phyloP scores from a whole-genome alignment of 2,329 filamentous ascomycete species.

The Pezicula rhizophila region DNA sequence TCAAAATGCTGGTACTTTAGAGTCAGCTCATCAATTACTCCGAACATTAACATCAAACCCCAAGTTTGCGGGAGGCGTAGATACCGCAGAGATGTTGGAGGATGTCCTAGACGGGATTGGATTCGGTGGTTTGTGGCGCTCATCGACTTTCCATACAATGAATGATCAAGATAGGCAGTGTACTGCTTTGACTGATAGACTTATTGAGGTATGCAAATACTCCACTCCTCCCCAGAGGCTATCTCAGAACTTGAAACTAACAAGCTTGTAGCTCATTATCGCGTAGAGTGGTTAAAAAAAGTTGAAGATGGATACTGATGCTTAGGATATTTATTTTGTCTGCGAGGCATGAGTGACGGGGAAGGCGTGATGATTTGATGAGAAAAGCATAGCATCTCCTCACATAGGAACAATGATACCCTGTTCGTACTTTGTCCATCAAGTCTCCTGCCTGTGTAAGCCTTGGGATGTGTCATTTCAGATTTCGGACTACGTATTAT shows the following conservation, averaged over 20 bases:
- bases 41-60: conserved; percentile 50
- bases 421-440: conserved; percentile 4
- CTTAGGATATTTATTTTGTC: conserved; percentile 2
- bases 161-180: conserved; percentile 27
- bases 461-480: too few relatives aligned
- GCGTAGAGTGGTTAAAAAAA: conserved; percentile 1
- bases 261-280: conserved; percentile 7
- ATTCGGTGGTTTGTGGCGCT: conserved; percentile 56
- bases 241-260: background rate
- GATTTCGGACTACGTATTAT: too few relatives aligned
- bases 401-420: conserved; percentile 13
- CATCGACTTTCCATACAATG: conserved; percentile 24
- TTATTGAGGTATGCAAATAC: conserved; percentile 23
- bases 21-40: conserved; percentile 54
- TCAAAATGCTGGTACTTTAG: conserved; percentile 53
- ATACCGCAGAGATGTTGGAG: conserved; percentile 42
- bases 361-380: conserved; percentile 6
- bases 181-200: conserved; percentile 22
- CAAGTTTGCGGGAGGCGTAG: conserved; percentile 42
- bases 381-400: conserved; percentile 1
- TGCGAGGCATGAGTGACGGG: conserved; percentile 9
- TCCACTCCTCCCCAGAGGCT: background rate
- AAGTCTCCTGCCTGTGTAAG: background rate
- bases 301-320: too few relatives aligned
- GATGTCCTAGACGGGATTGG: conserved; percentile 53